Conservation (phyloP, 306 rosid genomes). For the Vachellia collinsii region DNA sequence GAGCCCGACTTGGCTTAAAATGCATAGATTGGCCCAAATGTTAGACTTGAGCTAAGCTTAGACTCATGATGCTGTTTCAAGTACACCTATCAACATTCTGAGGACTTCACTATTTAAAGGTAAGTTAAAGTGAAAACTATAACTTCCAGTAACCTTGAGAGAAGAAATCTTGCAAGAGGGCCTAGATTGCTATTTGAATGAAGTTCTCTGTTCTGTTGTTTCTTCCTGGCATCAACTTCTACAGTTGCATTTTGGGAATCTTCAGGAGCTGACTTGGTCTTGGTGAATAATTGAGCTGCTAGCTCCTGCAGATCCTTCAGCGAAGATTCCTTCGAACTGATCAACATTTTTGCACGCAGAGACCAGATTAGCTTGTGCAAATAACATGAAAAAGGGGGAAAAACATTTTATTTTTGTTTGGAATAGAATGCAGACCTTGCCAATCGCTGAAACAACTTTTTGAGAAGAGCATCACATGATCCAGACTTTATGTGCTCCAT, state of each 20-base stretch:
- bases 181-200: slow-evolving; percentile 81
- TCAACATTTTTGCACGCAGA: not conserved
- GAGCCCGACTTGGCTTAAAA: not conserved
- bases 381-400: not conserved
- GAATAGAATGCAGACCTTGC: slow-evolving; percentile 63
- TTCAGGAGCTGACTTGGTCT: slow-evolving; percentile 62
- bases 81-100: not conserved
- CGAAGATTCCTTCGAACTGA: slow-evolving; percentile 84
- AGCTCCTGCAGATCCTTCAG: slow-evolving; percentile 78
- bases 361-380: not conserved
- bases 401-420: not conserved
- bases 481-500: slow-evolving; percentile 85
- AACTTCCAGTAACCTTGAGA: slow-evolving; percentile 75
- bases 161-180: slow-evolving; percentile 94
- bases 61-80: not conserved
- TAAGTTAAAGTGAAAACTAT: slow-evolving; percentile 9
- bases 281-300: slow-evolving; percentile 65
- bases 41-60: not conserved
- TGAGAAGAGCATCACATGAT: slow-evolving; percentile 76
- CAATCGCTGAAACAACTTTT: slow-evolving; percentile 72
- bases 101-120: not conserved
- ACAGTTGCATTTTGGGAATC: slow-evolving; percentile 46
- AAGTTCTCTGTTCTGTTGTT: slow-evolving; percentile 68
- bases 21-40: not conserved
- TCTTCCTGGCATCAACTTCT: slow-evolving; percentile 60